phyloP scores from a whole-genome alignment of 768 basidiomycete species.

The Coprinellus micaceus region DNA sequence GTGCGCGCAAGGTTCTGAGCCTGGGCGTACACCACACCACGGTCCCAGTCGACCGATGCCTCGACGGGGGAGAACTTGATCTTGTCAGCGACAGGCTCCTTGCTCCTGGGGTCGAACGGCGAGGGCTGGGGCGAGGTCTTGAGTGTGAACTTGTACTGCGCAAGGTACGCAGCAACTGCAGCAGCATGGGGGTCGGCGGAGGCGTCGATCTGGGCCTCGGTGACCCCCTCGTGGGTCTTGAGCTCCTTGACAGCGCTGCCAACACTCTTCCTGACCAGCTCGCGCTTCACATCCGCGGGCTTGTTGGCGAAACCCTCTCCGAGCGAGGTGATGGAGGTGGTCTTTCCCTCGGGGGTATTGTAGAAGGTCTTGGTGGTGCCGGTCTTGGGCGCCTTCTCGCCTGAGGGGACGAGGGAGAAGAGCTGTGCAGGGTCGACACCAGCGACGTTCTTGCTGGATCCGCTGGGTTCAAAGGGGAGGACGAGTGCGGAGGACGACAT shows the following conservation, averaged over 20 bases:
- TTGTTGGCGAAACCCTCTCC: conserved; percentile 52
- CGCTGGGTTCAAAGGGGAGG: conserved; percentile 53
- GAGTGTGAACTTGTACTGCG: conserved; percentile 70
- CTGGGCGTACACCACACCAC: conserved; percentile 67
- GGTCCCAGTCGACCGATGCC: conserved; percentile 61
- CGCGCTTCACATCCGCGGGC: conserved; percentile 47
- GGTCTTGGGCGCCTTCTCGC: conserved; percentile 51
- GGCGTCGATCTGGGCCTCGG: conserved; percentile 61
- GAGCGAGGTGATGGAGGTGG: conserved; percentile 56
- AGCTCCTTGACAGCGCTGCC: conserved; percentile 71
- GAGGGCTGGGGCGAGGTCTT: conserved; percentile 66
- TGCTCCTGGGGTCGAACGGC: conserved; percentile 57
- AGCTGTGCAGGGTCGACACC: conserved; percentile 45
- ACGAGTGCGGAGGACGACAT: conserved; percentile 58
- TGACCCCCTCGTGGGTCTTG: conserved; percentile 57
- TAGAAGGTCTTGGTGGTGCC: conserved; percentile 67
- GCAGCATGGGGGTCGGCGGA: conserved; percentile 72
- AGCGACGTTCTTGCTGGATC: conserved; percentile 25
- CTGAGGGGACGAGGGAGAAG: conserved; percentile 49
- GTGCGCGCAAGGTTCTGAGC: conserved; percentile 81
- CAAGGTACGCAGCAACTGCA: conserved; percentile 77
- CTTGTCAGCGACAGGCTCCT: conserved; percentile 47
- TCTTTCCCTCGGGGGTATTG: conserved; percentile 43
- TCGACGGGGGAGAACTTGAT: conserved; percentile 45
- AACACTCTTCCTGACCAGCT: conserved; percentile 66